Evolutionary conservation across 208 protist species (phyloP), one percentile per base, ranked within the genome.

Genomic region (Porcisia deanei): DNA sequence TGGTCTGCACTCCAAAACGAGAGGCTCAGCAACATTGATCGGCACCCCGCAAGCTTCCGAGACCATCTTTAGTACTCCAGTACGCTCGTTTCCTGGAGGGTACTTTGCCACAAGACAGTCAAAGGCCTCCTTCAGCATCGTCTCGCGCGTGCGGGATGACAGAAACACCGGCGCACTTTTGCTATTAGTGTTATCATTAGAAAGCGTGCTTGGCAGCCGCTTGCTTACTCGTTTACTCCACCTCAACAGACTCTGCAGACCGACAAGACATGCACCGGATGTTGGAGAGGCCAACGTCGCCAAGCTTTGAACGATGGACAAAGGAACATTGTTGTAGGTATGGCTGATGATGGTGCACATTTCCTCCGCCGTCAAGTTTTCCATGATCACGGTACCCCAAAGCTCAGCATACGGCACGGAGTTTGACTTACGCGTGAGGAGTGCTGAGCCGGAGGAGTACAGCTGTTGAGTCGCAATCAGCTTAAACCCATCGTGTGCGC

Each of bases 71-170:
- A 93, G 75, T n/a, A 84, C 73, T 7, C 64, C 68, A 2, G 64
- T 68, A 39, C 85, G 79, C 60, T 94, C 87, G 37, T 84, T 82
- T 12, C 88, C 88, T 39, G 86, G 84, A 22, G 91, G 79, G 41
- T 87, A 94, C 60, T 85, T 85, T 25, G 91, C 89, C 14, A 93
- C 84, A 72, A 98, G 85, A 84, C 94, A 98, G 78, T 99, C 98
- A 39, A 97, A 86, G 9, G 97, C 98, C 82, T 99, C 98, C n/a
- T 83, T 74, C 71, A 97, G 84, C 86, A 98, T 97, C 12, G 95
- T 83, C 64, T 98, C 90, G 41, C 98, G 94, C 66, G 92, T 73
- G 16, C 85, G 86, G 52, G 93, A 94, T 1, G 93, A 97, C 59
- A 96, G 77, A 80, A 98, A 91, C 5, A 22, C 52, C 25, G 66